These are phyloP conservation scores for Fusarium sp. DNA, from an alignment of 2,329 filamentous ascomycete species.

Conservation along the genomic window DNA sequence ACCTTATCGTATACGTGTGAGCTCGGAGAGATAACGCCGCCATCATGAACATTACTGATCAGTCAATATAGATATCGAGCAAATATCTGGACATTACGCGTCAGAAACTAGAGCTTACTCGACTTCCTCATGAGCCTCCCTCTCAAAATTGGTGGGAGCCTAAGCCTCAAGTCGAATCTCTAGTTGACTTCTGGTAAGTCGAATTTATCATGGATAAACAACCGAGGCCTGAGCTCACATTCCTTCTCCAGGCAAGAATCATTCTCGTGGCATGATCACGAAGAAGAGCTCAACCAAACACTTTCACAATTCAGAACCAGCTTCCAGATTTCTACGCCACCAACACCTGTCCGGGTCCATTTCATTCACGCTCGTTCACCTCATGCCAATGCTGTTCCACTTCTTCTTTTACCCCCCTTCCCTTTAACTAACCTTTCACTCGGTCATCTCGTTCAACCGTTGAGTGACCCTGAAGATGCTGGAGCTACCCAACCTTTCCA, in stretches of 20 bases:
- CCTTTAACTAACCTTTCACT: constrained; percentile 72
- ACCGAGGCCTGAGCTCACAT: neutral
- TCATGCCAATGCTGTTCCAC: constrained; percentile 65
- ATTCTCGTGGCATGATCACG: constrained; percentile 72
- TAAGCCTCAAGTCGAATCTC: constrained; percentile 69
- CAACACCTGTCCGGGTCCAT: constrained; percentile 65
- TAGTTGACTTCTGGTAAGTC: constrained; percentile 72
- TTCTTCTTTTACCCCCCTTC: constrained; percentile 74
- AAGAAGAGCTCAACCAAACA: constrained; percentile 65
- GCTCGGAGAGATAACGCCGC: constrained; percentile 41
- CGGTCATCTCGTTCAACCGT: constrained; percentile 63
- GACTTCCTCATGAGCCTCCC: constrained; percentile 69
- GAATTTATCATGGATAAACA: neutral
- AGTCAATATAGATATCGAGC: constrained; percentile 65
- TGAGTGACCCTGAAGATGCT: constrained; percentile 64
- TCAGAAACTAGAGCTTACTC: constrained; percentile 73
- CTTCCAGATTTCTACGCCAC: constrained; percentile 56
- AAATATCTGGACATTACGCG: constrained; percentile 74
- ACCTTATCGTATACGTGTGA: constrained; percentile 68
- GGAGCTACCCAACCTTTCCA: constrained; percentile 66
- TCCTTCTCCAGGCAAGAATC: constrained; percentile 66
- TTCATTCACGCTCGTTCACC: constrained; percentile 71
- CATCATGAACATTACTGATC: constrained; percentile 43
- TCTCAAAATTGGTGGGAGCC: constrained; percentile 67
- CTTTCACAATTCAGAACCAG: constrained; percentile 73